Evolutionary conservation across 2,329 filamentous ascomycete species (phyloP), one percentile per base, ranked within the genome.

Genomic region (Myotisia sp.): DNA sequence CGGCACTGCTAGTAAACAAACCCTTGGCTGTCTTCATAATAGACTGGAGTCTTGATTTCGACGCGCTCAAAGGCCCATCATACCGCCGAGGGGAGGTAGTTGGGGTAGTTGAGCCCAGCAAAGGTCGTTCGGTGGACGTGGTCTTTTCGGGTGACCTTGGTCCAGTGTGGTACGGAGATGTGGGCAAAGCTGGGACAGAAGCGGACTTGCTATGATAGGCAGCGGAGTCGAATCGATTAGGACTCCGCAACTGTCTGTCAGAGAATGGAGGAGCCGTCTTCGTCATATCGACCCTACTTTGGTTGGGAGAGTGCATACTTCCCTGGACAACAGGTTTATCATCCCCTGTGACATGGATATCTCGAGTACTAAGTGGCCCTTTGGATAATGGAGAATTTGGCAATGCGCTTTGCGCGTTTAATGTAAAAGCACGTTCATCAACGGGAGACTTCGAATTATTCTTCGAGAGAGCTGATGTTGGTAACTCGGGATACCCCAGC

Each of bases 41-140:
- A 6, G 86, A 92, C 29, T 87, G 92, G 30, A 95, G 66, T 53
- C 85, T 92, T 50, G 81, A 83, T 61, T 93, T 95, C 18, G 90
- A 86, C 33, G 90, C 84, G 56, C 86, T 93, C 39, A 94, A 58
- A 4, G 84, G 84, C 38, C 79, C 87, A 44, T 92, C 85, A 61
- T 54, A 70, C 60, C 54, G 68, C 46, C 46, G 53, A 18, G 72
- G 73, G 16, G 72, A 75, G 19, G 65, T 68, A 30, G 58, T 55
- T 18, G 72, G 71, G 33, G 70, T 75, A 10, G 70, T 76, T 8
- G 72, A 65, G 6, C 58, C 59, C 17, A 68, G 53, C 12, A 63
- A 52, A 5, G 68, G 64, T 39, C 74, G 72, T 0, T 74, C 74
- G 2, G 71, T 66, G 0, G 76, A 76, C 7, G 69, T 62, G 1